Conservation (phyloP, 2,329 filamentous ascomycete genomes). For the Phoma herbarum region DNA sequence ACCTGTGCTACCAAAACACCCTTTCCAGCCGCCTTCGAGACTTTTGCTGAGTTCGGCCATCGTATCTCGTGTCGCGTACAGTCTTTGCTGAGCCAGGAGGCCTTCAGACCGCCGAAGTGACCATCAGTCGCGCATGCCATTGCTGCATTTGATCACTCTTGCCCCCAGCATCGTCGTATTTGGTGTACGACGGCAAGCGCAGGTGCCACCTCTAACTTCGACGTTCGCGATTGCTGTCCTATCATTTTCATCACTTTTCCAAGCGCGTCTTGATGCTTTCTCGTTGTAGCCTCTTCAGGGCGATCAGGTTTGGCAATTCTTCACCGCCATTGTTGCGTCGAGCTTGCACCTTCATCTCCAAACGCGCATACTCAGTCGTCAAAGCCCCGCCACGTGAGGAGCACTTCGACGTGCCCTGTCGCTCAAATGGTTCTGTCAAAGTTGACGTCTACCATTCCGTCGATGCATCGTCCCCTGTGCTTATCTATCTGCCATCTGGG, state of each 20-base stretch:
- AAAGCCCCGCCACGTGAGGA: conserved; percentile 36
- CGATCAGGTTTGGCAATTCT: background rate
- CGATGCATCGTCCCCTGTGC: conserved; percentile 39
- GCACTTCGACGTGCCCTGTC: conserved; percentile 48
- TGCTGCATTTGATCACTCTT: background rate
- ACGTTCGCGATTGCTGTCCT: conserved; percentile 6
- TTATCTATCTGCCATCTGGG: conserved; percentile 57
- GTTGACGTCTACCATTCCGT: conserved; percentile 51
- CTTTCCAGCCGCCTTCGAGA: conserved; percentile 10
- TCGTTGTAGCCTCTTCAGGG: background rate
- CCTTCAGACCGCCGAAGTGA: too few species aligned
- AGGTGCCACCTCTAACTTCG: conserved; percentile 11
- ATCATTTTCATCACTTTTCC: conserved; percentile 6
- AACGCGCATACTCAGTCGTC: conserved; percentile 35
- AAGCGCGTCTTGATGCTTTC: conserved; percentile 12
- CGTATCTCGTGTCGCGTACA: conserved; percentile 4
- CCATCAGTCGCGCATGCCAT: background rate
- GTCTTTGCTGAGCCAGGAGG: background rate
- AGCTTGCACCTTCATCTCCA: background rate
- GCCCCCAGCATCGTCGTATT: background rate
- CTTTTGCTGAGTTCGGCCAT: background rate
- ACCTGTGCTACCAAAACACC: conserved; percentile 16
- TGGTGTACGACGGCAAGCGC: conserved; percentile 1
- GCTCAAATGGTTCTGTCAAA: conserved; percentile 55
- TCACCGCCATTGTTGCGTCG: background rate